Percentiles rank a stretch among this genome's conserved stretches.
Evolutionary conservation across 2,329 filamentous ascomycete species (phyloP).

Genomic region (Colletotrichum tanaceti): DNA sequence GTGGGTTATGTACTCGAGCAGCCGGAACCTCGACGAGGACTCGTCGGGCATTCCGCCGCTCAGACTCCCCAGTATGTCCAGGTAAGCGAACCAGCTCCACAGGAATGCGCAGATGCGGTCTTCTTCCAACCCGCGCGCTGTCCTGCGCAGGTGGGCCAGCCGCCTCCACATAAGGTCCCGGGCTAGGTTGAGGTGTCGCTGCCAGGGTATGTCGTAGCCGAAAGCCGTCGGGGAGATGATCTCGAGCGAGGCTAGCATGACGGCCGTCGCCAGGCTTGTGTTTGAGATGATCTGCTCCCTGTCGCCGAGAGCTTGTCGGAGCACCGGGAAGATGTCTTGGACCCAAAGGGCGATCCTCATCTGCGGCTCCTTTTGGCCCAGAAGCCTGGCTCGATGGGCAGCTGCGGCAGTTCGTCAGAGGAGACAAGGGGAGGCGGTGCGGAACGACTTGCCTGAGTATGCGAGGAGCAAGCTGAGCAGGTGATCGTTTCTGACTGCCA

Average conservation of each 20-base stretch:
- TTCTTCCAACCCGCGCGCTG: conserved; percentile 57
- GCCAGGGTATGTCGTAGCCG: conserved; percentile 84
- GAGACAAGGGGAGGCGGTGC: neutral
- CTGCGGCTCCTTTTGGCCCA: conserved; percentile 78
- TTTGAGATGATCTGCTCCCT: conserved; percentile 74
- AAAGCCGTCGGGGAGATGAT: conserved; percentile 87
- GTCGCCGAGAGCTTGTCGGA: conserved; percentile 74
- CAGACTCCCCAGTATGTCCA: conserved; percentile 82
- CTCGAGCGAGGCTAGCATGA: conserved; percentile 86
- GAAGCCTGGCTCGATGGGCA: conserved; percentile 81
- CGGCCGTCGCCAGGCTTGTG: conserved; percentile 80
- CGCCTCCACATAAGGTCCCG: conserved; percentile 79
- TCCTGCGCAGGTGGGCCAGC: conserved; percentile 49
- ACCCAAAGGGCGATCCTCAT: conserved; percentile 86
- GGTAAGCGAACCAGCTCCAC: conserved; percentile 84
- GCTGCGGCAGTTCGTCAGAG: conserved; percentile 54
- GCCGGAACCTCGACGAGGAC: conserved; percentile 61
- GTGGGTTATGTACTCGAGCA: conserved; percentile 64
- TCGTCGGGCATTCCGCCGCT: conserved; percentile 66
- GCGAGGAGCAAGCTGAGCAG: conserved; percentile 82
- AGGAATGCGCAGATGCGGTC: conserved; percentile 78
- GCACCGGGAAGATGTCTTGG: conserved; percentile 78
- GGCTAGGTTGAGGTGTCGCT: conserved; percentile 80
- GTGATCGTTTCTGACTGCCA: conserved; percentile 76
- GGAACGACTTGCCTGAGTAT: conserved; percentile 66